Evolutionary conservation across 306 rosid species (phyloP).

Genomic region (Malus sylvestris): DNA sequence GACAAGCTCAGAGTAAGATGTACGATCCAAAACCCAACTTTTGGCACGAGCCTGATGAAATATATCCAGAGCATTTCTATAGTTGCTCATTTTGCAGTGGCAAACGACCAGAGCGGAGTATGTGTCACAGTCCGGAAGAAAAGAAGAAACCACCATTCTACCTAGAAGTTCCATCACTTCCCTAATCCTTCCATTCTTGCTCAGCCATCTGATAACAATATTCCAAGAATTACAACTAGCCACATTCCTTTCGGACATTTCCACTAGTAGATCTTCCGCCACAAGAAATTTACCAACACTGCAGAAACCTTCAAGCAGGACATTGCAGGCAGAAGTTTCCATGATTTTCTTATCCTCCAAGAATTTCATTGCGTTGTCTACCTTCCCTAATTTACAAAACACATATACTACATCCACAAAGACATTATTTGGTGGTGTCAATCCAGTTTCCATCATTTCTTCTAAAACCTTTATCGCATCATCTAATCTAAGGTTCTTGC

Average conservation of each 20-base stretch:
- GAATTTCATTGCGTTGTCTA: slow-evolving; percentile 55
- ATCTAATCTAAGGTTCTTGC: slow-evolving; percentile 51
- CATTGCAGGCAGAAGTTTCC: slow-evolving; percentile 62
- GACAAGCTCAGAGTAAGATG: slow-evolving; percentile 59
- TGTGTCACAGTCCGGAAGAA: slow-evolving; percentile 43
- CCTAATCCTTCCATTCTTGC: slow-evolving; percentile 47
- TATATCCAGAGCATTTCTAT: slow-evolving; percentile 48
- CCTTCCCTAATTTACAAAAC: slow-evolving; percentile 55
- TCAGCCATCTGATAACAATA: slow-evolving; percentile 54
- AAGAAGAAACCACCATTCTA: slow-evolving; percentile 52
- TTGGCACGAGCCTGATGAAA: slow-evolving; percentile 32
- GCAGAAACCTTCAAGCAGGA: slow-evolving; percentile 72
- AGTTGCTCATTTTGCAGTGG: slow-evolving; percentile 49
- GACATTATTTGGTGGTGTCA: slow-evolving; percentile 18
- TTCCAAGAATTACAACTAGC: slow-evolving; percentile 72
- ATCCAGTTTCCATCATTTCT: slow-evolving; percentile 46
- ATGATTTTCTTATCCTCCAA: slow-evolving; percentile 47
- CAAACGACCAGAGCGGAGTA: slow-evolving; percentile 70
- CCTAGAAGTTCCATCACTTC: slow-evolving; percentile 55
- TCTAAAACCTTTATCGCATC: slow-evolving; percentile 39
- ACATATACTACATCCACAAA: slow-evolving; percentile 38
- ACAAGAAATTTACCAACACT: slow-evolving; percentile 33
- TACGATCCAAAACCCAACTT: slow-evolving; percentile 58
- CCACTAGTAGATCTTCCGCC: slow-evolving; percentile 43
- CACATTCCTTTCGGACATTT: slow-evolving; percentile 49